These are phyloP conservation scores for Aspergillus ostianus DNA, from an alignment of 495 filamentous ascomycete species.

Conservation along the genomic window DNA sequence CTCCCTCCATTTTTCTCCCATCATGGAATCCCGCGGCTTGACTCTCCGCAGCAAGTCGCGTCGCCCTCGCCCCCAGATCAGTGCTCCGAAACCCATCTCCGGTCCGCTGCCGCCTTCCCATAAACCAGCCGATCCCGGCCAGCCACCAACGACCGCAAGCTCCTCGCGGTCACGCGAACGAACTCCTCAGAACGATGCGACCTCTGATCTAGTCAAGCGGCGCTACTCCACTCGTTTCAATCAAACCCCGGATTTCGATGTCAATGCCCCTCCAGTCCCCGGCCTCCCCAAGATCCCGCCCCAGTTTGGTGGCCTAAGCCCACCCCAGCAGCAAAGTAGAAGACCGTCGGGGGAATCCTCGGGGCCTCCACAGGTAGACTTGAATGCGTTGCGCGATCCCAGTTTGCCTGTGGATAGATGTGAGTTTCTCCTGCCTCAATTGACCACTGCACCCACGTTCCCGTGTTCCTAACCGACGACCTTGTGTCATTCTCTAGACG, in stretches of 20 bases:
- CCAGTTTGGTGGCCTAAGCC: conserved; percentile 47
- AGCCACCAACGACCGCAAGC: conserved; percentile 18
- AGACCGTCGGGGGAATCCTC: conserved; percentile 43
- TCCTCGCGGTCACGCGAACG: conserved; percentile 30
- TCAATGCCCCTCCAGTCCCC: conserved; percentile 66
- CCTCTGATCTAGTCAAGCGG: conserved; percentile 89
- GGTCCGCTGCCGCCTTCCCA: conserved; percentile 51
- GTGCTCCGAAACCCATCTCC: conserved; percentile 79
- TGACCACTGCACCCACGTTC: background rate
- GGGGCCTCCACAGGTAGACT: conserved; percentile 55
- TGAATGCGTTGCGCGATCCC: conserved; percentile 75
- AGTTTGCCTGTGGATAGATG: conserved; percentile 66
- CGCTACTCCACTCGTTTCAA: conserved; percentile 92
- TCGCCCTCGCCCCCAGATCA: conserved; percentile 67
- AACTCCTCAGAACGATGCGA: conserved; percentile 49
- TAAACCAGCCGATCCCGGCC: conserved; percentile 27
- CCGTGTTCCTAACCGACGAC: background rate
- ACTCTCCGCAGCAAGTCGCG: conserved; percentile 90
- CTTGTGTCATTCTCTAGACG: conserved; percentile 50
- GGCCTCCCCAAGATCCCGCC: conserved; percentile 50
- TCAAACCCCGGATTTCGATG: conserved; percentile 67
- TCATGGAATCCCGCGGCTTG: conserved; percentile 64
- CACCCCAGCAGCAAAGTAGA: conserved; percentile 45
- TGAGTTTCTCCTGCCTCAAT: conserved; percentile 24
- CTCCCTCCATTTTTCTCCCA: conserved; percentile 8